Evolutionary conservation across 495 filamentous ascomycete genomes (phyloP).

Genomic region (Paragyromitra xinjiangensis): DNA sequence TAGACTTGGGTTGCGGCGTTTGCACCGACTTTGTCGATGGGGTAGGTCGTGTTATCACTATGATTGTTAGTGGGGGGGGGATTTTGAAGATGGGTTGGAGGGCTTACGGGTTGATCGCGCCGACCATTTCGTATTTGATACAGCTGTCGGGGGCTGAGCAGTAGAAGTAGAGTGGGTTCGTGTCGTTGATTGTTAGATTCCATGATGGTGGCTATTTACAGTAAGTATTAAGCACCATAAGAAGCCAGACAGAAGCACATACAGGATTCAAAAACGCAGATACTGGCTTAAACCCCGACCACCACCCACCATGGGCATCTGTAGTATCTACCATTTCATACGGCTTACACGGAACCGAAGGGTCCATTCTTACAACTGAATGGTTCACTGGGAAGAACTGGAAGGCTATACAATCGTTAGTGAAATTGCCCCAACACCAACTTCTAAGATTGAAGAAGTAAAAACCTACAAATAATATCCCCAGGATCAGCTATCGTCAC

Average conservation of each 20-base stretch:
- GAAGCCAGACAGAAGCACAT: background rate
- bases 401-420: slow-evolving; percentile 58
- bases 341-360: slow-evolving; percentile 62
- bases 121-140: slow-evolving; percentile 60
- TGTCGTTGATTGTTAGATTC: slow-evolving; percentile 61
- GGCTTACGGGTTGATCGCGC: slow-evolving; percentile 61
- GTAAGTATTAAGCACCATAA: background rate
- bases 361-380: slow-evolving; percentile 63
- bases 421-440: background rate
- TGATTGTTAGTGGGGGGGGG: slow-evolving; percentile 10
- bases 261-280: background rate
- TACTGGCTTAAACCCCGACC: slow-evolving; percentile 58
- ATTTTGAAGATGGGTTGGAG: background rate
- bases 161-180: slow-evolving; percentile 64
- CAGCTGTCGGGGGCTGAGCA: slow-evolving; percentile 62
- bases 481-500: slow-evolving; percentile 15
- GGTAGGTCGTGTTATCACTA: slow-evolving; percentile 52
- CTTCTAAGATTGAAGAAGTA: background rate
- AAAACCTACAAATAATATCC: slow-evolving; percentile 41
- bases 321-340: slow-evolving; percentile 59
- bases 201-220: slow-evolving; percentile 59
- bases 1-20: slow-evolving; percentile 56
- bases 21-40: slow-evolving; percentile 55
- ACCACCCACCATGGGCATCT: slow-evolving; percentile 58
- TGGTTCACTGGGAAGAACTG: slow-evolving; percentile 65